Percentiles rank a stretch among this genome's conserved stretches.
phyloP scores from a whole-genome alignment of 2,329 filamentous ascomycete genomes.

The Pseudogymnoascus sp. region DNA sequence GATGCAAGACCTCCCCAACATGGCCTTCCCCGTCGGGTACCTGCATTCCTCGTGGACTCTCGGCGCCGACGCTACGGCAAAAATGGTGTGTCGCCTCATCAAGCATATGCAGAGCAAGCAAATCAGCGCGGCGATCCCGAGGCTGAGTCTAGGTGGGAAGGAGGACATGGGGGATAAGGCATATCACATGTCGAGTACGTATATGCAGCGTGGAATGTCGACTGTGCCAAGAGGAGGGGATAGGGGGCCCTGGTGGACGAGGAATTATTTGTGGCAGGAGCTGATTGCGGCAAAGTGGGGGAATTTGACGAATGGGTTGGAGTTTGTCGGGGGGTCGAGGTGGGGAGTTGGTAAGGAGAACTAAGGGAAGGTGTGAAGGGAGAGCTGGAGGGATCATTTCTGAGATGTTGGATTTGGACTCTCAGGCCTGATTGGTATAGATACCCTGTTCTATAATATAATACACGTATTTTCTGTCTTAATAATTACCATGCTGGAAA shows the following conservation, averaged over 20 bases:
- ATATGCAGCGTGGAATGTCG: background rate
- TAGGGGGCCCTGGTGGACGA: conserved; percentile 1
- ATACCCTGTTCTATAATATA: background rate
- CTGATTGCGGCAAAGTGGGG: background rate
- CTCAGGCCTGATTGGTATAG: background rate
- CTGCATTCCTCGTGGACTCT: conserved; percentile 55
- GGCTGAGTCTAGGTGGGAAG: conserved; percentile 30
- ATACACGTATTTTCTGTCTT: background rate
- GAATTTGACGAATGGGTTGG: conserved; percentile 1
- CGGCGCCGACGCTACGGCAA: conserved; percentile 47
- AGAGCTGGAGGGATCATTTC: background rate
- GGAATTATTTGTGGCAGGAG: background rate
- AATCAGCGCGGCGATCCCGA: conserved; percentile 38
- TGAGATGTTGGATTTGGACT: background rate
- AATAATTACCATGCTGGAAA: background rate
- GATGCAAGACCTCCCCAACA: conserved; percentile 56
- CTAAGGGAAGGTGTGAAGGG: background rate
- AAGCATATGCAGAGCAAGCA: conserved; percentile 41
- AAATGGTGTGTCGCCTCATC: conserved; percentile 43
- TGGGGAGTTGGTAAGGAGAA: background rate
- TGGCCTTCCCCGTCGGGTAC: conserved; percentile 53
- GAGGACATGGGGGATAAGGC: background rate
- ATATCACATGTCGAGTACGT: conserved; percentile 1
- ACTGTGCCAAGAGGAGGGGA: background rate
- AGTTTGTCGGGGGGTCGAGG: background rate